phyloP scores from a whole-genome alignment of 129 eudicot species.

The carrot (Daucus carota) region DNA sequence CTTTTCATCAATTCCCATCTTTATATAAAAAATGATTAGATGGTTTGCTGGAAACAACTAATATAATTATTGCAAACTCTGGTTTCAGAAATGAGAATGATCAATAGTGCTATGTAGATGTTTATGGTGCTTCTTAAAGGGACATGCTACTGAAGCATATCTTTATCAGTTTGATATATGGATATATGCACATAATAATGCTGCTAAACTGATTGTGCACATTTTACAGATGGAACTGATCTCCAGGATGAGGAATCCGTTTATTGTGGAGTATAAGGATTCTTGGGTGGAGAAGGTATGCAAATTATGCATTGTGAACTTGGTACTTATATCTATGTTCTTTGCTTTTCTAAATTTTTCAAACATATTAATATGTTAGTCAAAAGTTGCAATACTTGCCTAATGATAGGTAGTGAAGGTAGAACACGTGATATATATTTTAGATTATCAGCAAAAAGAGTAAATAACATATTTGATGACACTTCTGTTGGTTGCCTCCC shows the following conservation, averaged over 20 bases:
- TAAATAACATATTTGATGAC: background rate
- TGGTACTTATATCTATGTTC: background rate
- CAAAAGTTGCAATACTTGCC: background rate
- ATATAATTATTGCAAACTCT: background rate
- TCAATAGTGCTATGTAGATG: background rate
- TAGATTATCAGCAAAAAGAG: background rate
- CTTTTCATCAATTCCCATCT: background rate
- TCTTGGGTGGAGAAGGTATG: conserved; percentile 98
- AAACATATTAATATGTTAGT: background rate
- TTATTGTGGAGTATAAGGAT: conserved; percentile 93
- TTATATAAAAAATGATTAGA: background rate
- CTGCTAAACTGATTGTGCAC: background rate
- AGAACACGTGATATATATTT: background rate
- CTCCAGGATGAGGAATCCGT: conserved; percentile 79
- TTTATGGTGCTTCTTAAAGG: background rate
- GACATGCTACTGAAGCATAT: background rate
- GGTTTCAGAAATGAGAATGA: background rate
- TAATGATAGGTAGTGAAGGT: background rate
- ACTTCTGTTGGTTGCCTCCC: background rate
- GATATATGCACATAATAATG: background rate
- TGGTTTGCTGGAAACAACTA: background rate
- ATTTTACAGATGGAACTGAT: conserved; percentile 85
- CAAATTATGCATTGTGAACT: background rate
- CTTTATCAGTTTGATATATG: background rate
- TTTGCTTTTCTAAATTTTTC: background rate